Conservation (phyloP, 2,329 filamentous ascomycete species). For the Pseudogymnoascus sp. region DNA sequence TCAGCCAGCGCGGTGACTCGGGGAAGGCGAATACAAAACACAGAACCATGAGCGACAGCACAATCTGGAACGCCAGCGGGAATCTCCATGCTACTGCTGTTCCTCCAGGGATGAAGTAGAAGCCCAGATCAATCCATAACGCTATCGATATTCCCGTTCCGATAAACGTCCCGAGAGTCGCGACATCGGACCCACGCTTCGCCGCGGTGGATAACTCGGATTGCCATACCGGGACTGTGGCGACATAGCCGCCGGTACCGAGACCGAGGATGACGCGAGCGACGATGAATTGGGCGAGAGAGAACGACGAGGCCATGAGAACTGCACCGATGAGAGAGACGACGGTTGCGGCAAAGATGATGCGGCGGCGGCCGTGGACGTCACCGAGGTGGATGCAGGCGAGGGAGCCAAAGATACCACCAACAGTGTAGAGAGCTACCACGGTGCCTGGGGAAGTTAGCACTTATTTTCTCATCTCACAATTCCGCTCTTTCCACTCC, state of each 20-base stretch:
- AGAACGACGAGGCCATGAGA: slow-evolving; percentile 35
- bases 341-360: slow-evolving; percentile 34
- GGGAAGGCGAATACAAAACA: slow-evolving; percentile 31
- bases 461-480: slow-evolving; percentile 12
- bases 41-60: slow-evolving; percentile 30
- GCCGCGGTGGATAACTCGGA: slow-evolving; percentile 34
- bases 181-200: slow-evolving; percentile 38
- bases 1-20: slow-evolving; percentile 34
- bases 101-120: slow-evolving; percentile 28
- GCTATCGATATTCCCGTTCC: slow-evolving; percentile 33
- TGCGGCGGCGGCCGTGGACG: slow-evolving; percentile 35
- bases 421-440: slow-evolving; percentile 33
- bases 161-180: slow-evolving; percentile 33
- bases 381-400: slow-evolving; percentile 34
- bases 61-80: slow-evolving; percentile 32
- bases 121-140: slow-evolving; percentile 41
- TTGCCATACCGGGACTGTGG: slow-evolving; percentile 37
- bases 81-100: slow-evolving; percentile 30
- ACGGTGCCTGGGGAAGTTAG: slow-evolving; percentile 24
- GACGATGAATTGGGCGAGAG: slow-evolving; percentile 36
- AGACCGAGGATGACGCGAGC: slow-evolving; percentile 36
- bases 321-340: slow-evolving; percentile 37
- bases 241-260: slow-evolving; percentile 34
- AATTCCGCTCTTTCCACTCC: no score
- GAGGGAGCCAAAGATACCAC: slow-evolving; percentile 32